Base-by-base conservation (phyloP, 306 rosid genomes). In the Hylodesmum podocarpum region DNA sequence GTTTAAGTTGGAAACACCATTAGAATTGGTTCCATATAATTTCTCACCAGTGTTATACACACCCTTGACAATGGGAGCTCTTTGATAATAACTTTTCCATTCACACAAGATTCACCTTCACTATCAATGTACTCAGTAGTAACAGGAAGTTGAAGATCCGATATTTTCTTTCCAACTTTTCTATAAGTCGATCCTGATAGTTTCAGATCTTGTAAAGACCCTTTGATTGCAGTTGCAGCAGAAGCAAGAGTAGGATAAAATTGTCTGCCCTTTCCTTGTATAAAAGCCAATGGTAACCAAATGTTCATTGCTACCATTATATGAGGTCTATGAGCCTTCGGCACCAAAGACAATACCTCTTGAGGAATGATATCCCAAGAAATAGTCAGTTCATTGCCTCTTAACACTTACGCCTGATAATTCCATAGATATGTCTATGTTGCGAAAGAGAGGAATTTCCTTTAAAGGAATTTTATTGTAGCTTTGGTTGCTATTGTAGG, bases 61-160 rank as follows among this genome's bases (percentile, higher is more conserved):
- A 67, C 37, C 83, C 83, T 81, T 58, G 88, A 63, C 47, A 47
- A 22, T 40, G 29, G 16, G 53, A 39, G 27, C 18, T 78, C 77
- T 77, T 76, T 57, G 61, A 79, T 64, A n/a, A n/a, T n/a, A 77
- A 71, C 58, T 73, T 58, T 87, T 44, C 75, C 83, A 34, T 80
- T 57, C 66, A 76, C 85, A 15, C 75, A 66, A n/a, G 47, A 39
- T 66, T 81, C 87, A 57, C 71, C 85, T 67, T 86, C 90, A 58
- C 80, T 74, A 71, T 84, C 88, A 75, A 85, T 83, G 84, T 88
- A 88, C 64, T 73, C 91, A 69, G 89, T 87, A 73, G 91, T n/a
- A n/a, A n/a, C 92, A 27, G 96, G 91, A 83, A 92, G 96, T 81
- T 87, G 85, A 58, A 95, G 97, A 91, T 95, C 97, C 84, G 89